These are phyloP conservation scores for Ophiostoma ips DNA, from an alignment of 2,329 filamentous ascomycete genomes.

Conservation along the genomic window DNA sequence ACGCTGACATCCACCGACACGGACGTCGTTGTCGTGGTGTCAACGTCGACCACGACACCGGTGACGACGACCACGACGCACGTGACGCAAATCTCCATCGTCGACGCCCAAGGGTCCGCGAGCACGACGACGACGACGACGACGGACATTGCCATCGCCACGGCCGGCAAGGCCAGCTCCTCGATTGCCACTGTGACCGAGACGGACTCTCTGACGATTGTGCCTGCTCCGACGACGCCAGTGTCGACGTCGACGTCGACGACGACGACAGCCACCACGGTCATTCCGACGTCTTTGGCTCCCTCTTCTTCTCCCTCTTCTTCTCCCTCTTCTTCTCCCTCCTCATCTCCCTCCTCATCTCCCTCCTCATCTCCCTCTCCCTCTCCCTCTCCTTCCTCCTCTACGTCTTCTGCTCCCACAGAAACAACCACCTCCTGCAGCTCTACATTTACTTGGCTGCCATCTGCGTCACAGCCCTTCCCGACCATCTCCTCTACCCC, in stretches of 20 bases:
- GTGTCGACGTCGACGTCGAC: not conserved
- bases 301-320: not conserved
- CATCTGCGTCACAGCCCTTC: not conserved
- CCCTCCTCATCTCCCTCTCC: not conserved
- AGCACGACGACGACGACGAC: conserved; percentile 6
- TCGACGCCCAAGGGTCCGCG: conserved; percentile 11
- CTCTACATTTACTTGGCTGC: not conserved
- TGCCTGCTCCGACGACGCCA: not conserved
- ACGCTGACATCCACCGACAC: conserved; percentile 14
- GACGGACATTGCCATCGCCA: not conserved
- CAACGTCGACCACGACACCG: conserved; percentile 4
- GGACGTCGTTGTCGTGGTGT: conserved; percentile 13
- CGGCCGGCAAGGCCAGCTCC: not conserved
- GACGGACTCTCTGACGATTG: not conserved
- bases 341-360: not conserved
- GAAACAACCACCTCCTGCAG: conserved; percentile 1
- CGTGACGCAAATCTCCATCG: conserved; percentile 16
- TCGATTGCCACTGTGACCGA: not conserved
- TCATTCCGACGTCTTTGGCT: not conserved
- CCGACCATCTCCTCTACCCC: not conserved
- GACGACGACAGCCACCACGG: not conserved
- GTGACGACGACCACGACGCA: conserved; percentile 12
- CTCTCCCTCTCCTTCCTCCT: not conserved
- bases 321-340: not conserved
- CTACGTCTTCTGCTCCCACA: not conserved